These are phyloP conservation scores for Phytopythium sindhum DNA, from an alignment of 352 stramenopile species.

Conservation along the genomic window DNA sequence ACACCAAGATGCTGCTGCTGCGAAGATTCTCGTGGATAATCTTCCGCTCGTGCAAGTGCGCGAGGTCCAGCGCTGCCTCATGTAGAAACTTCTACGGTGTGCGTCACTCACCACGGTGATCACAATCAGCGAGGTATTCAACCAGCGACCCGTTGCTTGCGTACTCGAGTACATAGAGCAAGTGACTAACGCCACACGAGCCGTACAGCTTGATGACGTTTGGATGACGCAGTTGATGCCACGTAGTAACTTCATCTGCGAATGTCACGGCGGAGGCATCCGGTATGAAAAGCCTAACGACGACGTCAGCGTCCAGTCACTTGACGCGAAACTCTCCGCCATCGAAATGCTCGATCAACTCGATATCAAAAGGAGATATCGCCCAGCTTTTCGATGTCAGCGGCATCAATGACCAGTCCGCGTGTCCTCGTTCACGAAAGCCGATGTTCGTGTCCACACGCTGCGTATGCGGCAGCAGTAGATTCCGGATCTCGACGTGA, in stretches of 20 bases:
- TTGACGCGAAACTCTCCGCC: not conserved
- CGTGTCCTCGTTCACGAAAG: no score
- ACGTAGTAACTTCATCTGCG: not conserved
- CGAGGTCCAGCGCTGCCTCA: constrained; percentile 9
- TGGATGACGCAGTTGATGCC: constrained; percentile 10
- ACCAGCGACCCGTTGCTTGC: constrained; percentile 6
- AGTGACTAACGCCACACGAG: constrained; percentile 3
- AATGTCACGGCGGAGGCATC: no score
- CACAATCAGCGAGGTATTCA: no score
- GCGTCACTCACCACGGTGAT: not conserved
- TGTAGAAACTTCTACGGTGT: constrained; percentile 10
- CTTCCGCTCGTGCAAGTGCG: constrained; percentile 8
- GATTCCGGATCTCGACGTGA: no score
- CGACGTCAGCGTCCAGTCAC: no score
- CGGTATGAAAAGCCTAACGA: no score
- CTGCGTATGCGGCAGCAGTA: no score
- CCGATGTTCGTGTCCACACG: no score
- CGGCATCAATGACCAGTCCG: no score
- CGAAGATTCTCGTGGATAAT: constrained; percentile 23
- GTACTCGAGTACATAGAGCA: constrained; percentile 15
- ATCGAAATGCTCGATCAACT: not conserved
- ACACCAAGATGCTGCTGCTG: constrained; percentile 26
- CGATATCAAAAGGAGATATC: not conserved
- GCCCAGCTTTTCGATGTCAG: not conserved
- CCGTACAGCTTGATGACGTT: constrained; percentile 23